Evolutionary conservation across 2,329 filamentous ascomycete genomes (phyloP).

Genomic region (Reticulascus tulasneorum): DNA sequence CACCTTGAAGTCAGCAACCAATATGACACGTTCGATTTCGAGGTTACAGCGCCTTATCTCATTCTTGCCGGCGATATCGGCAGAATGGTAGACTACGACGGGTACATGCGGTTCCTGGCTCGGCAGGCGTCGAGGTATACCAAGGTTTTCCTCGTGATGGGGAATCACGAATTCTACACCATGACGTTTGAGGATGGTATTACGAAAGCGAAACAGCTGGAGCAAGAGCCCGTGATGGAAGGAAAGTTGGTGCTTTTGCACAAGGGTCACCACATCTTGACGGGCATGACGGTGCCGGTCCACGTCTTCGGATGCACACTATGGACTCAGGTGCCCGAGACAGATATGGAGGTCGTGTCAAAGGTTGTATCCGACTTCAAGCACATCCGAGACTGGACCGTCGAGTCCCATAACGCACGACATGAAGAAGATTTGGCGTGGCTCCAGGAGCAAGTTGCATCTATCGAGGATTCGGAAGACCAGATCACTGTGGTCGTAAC

Average conservation of each 20-base stretch:
- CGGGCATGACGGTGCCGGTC: conserved; percentile 37
- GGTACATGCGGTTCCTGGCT: conserved; percentile 39
- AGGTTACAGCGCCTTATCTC: conserved; percentile 35
- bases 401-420: conserved; percentile 42
- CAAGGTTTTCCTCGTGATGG: conserved; percentile 43
- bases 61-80: conserved; percentile 49
- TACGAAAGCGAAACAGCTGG: conserved; percentile 29
- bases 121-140: conserved; percentile 36
- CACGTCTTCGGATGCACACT: conserved; percentile 56
- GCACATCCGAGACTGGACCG: conserved; percentile 48
- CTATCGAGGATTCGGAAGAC: conserved; percentile 12
- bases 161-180: conserved; percentile 53
- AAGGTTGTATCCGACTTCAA: conserved; percentile 49
- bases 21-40: conserved; percentile 37
- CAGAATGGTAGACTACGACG: conserved; percentile 40
- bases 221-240: conserved; percentile 30
- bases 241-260: conserved; percentile 41
- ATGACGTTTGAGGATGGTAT: conserved; percentile 34
- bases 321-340: conserved; percentile 46
- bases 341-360: conserved; percentile 32
- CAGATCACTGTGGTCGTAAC: conserved; percentile 45
- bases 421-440: conserved; percentile 47
- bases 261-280: conserved; percentile 33
- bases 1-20: conserved; percentile 44
- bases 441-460: conserved; percentile 36